Evolutionary conservation across 495 filamentous ascomycete genomes (phyloP), one percentile per base, ranked within the genome.

Genomic region (Penicillium samsonianum): DNA sequence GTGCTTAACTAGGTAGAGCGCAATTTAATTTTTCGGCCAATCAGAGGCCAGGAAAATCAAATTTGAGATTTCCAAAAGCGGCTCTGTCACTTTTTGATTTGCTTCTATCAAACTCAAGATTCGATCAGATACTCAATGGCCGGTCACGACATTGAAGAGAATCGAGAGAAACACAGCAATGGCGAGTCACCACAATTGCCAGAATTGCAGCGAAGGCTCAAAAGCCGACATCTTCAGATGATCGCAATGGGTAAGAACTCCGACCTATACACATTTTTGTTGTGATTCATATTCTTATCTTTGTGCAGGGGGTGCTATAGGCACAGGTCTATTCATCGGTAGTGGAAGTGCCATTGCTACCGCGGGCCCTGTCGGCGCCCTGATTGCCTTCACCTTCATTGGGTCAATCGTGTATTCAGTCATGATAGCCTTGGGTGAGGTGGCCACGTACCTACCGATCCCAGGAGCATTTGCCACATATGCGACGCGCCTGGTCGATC

Each of bases 261-360:
- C 33, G 2, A 17, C 1, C 26, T 23, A 20, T 26, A 5, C 12
- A 12, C 4, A 35, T 6, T 14, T 11, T 12, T 14, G 12, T 35
- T 35, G 12, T 5, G 12, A 14, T 35, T 4, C 4, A 2, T 35
- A 20, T 23, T 22, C 28, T 51, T 50, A 49, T 38, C 17, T 17
- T 23, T n/a, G 4, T n/a, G 62, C 81, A 46, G 86, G 87, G 61
- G 86, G 86, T 46, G 86, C 87, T 5, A 85, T 90, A 59, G 88
- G 87, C 19, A 90, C 87, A 6, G 87, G 87, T 59, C 75, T 90
- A 28, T 90, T 90, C 76, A 70, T 90, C 31, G 84, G 87, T 53
- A 88, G 82, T 48, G 86, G 87, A 37, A 75, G 73, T 42, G 84
- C 84, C 9, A 80, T 90, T 52, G 74, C 80, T n/a, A 79, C 74